Conservation (phyloP, 1,139 yeast genomes). For the Maudiozyma humilis region DNA sequence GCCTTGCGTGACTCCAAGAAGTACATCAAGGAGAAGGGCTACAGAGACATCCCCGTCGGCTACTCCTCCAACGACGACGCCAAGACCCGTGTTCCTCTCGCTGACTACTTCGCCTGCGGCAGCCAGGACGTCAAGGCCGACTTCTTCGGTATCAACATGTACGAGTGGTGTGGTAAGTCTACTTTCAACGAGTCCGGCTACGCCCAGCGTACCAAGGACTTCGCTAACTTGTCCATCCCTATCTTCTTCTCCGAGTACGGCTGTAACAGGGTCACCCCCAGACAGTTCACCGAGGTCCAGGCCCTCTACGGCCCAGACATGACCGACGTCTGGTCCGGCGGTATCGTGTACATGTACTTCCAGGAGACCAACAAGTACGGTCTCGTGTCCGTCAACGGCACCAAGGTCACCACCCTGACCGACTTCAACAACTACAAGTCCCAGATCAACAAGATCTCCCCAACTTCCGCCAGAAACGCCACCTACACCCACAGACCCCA, state of each 20-base stretch:
- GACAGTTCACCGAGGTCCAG: slow-evolving; percentile 60
- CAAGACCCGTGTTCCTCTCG: slow-evolving; percentile 60
- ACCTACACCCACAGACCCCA: slow-evolving; percentile 49
- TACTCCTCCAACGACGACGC: slow-evolving; percentile 82
- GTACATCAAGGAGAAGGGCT: slow-evolving; percentile 55
- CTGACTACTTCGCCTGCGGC: slow-evolving; percentile 83
- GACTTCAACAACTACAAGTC: slow-evolving; percentile 52
- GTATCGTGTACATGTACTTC: slow-evolving; percentile 71
- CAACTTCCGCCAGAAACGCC: slow-evolving; percentile 41
- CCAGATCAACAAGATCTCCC: slow-evolving; percentile 49
- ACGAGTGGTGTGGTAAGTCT: slow-evolving; percentile 90
- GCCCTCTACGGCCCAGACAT: slow-evolving; percentile 54
- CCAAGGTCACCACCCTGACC: slow-evolving; percentile 37
- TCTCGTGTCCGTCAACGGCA: slow-evolving; percentile 43
- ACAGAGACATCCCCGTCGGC: slow-evolving; percentile 76
- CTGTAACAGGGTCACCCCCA: slow-evolving; percentile 54
- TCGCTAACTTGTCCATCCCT: slow-evolving; percentile 62
- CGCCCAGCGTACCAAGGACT: slow-evolving; percentile 55
- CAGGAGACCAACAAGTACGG: slow-evolving; percentile 61
- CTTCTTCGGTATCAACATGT: slow-evolving; percentile 87
- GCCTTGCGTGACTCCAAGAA: slow-evolving; percentile 79
- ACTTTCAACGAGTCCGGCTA: slow-evolving; percentile 66
- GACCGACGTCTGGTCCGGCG: slow-evolving; percentile 71
- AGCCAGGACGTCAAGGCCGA: slow-evolving; percentile 54
- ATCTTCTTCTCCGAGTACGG: slow-evolving; percentile 89